Conservation (phyloP, 1,139 yeast genomes). For the Yamadazyma jaroonii region DNA sequence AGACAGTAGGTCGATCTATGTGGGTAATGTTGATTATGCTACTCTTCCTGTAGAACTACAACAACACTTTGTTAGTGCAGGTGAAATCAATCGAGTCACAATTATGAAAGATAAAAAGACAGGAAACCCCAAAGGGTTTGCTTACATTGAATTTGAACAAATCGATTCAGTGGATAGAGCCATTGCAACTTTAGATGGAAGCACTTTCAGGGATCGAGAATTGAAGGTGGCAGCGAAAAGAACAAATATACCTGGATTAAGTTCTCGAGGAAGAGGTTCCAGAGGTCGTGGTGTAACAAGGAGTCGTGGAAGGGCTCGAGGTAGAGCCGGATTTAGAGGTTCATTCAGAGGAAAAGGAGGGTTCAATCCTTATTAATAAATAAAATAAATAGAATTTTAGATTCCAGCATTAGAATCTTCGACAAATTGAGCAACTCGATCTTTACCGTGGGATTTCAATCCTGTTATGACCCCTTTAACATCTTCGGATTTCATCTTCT, state of each 20-base stretch:
- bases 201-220: slow-evolving; percentile 63
- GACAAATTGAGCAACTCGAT: slow-evolving; percentile 22
- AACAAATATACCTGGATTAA: slow-evolving; percentile 74
- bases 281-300: slow-evolving; percentile 35
- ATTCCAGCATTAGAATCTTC: slow-evolving; percentile 9
- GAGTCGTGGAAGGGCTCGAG: slow-evolving; percentile 21
- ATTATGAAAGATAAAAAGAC: slow-evolving; percentile 68
- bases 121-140: slow-evolving; percentile 84
- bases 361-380: slow-evolving; percentile 7
- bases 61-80: slow-evolving; percentile 71
- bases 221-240: slow-evolving; percentile 74
- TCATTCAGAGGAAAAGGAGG: slow-evolving; percentile 22
- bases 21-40: slow-evolving; percentile 83
- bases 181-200: slow-evolving; percentile 58
- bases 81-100: slow-evolving; percentile 81
- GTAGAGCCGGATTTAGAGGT: slow-evolving; percentile 13
- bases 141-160: slow-evolving; percentile 76
- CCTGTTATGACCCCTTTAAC: slow-evolving; percentile 55
- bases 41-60: slow-evolving; percentile 81
- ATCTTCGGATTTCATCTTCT: slow-evolving; percentile 43
- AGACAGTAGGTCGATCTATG: slow-evolving; percentile 80
- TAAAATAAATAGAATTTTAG: background rate
- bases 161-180: slow-evolving; percentile 64
- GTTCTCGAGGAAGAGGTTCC: slow-evolving; percentile 42
- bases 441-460: slow-evolving; percentile 25